Conservation (phyloP, 2,329 filamentous ascomycete genomes). For the Colletotrichum euphorbiae region DNA sequence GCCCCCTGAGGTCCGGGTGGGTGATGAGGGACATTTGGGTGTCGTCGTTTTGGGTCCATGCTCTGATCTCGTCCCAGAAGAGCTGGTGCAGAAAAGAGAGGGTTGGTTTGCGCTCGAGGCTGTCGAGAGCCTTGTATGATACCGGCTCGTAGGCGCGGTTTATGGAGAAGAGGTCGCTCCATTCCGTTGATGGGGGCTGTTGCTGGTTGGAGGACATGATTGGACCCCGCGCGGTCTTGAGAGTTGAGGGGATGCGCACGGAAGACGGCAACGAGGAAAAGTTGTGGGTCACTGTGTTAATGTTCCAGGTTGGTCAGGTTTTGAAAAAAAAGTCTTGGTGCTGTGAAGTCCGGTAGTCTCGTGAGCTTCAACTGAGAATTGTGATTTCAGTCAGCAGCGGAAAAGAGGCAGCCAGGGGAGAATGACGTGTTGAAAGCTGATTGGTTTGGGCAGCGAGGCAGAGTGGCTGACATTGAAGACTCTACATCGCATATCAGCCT, state of each 20-base stretch:
- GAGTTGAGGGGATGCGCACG: not conserved
- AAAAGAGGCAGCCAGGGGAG: not conserved
- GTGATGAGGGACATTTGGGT: constrained; percentile 20
- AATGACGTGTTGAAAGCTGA: constrained; percentile 31
- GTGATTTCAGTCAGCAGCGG: constrained; percentile 2
- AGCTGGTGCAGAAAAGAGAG: constrained; percentile 8
- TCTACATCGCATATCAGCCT: not conserved
- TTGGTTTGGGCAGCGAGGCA: constrained; percentile 20
- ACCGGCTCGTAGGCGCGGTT: constrained; percentile 10
- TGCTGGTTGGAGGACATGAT: constrained; percentile 14
- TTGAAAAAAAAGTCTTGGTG: no score
- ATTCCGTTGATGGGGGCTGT: constrained; percentile 11
- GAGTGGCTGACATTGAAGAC: constrained; percentile 9
- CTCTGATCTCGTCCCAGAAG: constrained; percentile 26
- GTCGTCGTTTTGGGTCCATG: constrained; percentile 23
- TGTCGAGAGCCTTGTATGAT: constrained; percentile 25
- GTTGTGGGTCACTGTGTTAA: not conserved
- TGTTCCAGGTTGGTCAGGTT: not conserved
- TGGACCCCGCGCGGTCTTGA: not conserved
- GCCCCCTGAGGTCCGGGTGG: constrained; percentile 9
- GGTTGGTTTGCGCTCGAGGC: constrained; percentile 4
- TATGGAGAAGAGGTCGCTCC: constrained; percentile 24
- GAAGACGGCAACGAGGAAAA: not conserved
- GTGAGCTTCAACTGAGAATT: constrained; percentile 8
- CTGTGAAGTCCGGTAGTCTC: constrained; percentile 4